Base-by-base conservation (phyloP, 2,329 filamentous ascomycete species). In the Botrytis paeoniae region DNA sequence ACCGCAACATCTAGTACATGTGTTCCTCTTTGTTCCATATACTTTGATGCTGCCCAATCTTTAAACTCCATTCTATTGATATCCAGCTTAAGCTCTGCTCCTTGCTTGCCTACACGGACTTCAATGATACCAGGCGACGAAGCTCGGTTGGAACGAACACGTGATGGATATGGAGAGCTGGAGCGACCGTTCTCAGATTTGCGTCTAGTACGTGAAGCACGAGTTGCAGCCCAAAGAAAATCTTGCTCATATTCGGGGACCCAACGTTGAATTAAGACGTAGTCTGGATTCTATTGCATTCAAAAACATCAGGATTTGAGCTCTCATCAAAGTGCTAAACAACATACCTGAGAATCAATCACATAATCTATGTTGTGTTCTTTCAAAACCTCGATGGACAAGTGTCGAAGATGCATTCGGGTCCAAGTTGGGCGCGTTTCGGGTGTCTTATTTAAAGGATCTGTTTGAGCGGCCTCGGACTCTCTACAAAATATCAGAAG, bases 171-270 rank as follows among this genome's bases (percentile, higher is more conserved):
- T 39, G 20, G 25, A 10, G 29, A 29, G 25, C 6, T 20, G 9
- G 16, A 37, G 8, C 7, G 22, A 22, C 14, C 25, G 4, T 54
- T 35, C 5, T 8, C 14, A 9, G 25, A 9, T 7, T 39, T 29
- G 0, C 25, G 25, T 22, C 25, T 66, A 3, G 45, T 29, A 48
- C 79, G 73, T 75, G 93, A 80, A 59, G 86, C 83, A 75, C 86
- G 86, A 4, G 92, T 93, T 82, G 94, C 91, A 61, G 88, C 86
- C 86, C 92, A 94, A 64, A 94, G 86, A 73, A 89, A 84, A 74
- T 93, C 88, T 78, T 93, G 92, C 80, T 93, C 88, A 75, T 88
- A 87, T 76, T 93, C 89, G 5, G 89, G 87, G 70, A 94, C 89
- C 89, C 89, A 93, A 72, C 89, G 86, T 82, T 91, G 92, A 82